Base-by-base conservation (phyloP, 495 filamentous ascomycete genomes). In the Aspergillus saccharolyticus region DNA sequence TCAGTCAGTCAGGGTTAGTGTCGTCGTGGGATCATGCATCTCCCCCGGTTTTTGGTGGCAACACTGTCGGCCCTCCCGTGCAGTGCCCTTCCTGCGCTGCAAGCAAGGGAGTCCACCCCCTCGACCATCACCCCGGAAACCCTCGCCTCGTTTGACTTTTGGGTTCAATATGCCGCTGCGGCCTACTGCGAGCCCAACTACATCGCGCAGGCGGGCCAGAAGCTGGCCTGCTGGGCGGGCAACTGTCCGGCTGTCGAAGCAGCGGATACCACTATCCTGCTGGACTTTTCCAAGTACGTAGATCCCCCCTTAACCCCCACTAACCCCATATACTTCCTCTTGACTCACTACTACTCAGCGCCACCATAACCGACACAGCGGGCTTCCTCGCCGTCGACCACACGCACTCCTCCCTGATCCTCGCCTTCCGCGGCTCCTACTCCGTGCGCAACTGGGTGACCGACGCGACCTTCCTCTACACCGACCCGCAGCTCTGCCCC, bases 141-240 rank as follows among this genome's bases (percentile, higher is more conserved):
- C 15, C 44, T 58, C 19, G 53, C 65, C 22, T 73, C 78, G 17
- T 75, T 90, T 53, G 60, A 78, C 16, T 80, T 88, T 61, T 87
- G 79, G 69, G 78, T 82, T n/a, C 83, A 91, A 66, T 91, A 85
- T 68, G 76, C 87, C 1, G 83, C 75, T 0, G 84, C 87, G 0
- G 66, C 82, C 4, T 88, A 87, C 66, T 91, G 88, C 66, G 76
- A 79, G 49, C 69, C 80, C 47, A 79, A 76, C 54, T 66, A 79
- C 12, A 65, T 67, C 17, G 57, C 66, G 20, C 57, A 67, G 43
- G 61, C 68, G 5, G 79, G 78, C n/a, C 62, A 72, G 19, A 71
- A 73, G 17, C 53, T 90, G 22, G 76, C 70, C 19, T 91, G 89
- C 69, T 62, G 61, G 33, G 58, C 70, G 9, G 68, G 68, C 8